Conservation (phyloP, 2,329 filamentous ascomycete genomes). For the Aspergillus transmontanensis region DNA sequence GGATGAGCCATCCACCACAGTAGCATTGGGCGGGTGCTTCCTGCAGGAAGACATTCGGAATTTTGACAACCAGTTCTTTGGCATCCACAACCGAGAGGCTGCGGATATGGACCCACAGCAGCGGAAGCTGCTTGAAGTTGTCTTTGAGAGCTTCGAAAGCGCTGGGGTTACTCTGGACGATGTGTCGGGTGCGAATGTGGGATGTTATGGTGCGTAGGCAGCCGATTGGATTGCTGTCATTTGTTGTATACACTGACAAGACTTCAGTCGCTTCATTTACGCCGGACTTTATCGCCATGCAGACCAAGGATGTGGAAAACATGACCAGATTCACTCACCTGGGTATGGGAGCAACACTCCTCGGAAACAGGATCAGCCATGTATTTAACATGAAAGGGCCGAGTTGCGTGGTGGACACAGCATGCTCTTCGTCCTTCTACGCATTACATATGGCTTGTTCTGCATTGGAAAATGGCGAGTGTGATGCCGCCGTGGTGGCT, state of each 20-base stretch:
- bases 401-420: slow-evolving; percentile 32
- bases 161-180: slow-evolving; percentile 23
- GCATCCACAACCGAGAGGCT: slow-evolving; percentile 24
- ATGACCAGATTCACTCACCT: too few relatives aligned
- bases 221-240: too few relatives aligned
- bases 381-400: slow-evolving; percentile 43
- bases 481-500: slow-evolving; percentile 22
- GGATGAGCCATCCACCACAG: too few relatives aligned
- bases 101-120: slow-evolving; percentile 30
- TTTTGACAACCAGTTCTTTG: slow-evolving; percentile 30
- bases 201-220: neutral
- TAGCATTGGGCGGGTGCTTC: neutral
- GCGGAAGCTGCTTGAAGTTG: slow-evolving; percentile 28
- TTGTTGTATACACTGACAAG: too few relatives aligned
- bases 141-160: slow-evolving; percentile 27
- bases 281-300: slow-evolving; percentile 12
- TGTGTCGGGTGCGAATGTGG: slow-evolving; percentile 21
- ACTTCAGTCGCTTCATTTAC: too few relatives aligned
- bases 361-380: slow-evolving; percentile 34
- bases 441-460: slow-evolving; percentile 43
- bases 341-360: neutral
- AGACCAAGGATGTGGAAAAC: neutral
- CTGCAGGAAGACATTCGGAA: slow-evolving; percentile 5
- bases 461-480: slow-evolving; percentile 25
- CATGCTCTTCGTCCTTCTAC: slow-evolving; percentile 43